A percentile compares a stretch with the other conserved stretches of the same genome.
phyloP scores from a whole-genome alignment of 345 rosid species.

The Eucalyptus camaldulensis region DNA sequence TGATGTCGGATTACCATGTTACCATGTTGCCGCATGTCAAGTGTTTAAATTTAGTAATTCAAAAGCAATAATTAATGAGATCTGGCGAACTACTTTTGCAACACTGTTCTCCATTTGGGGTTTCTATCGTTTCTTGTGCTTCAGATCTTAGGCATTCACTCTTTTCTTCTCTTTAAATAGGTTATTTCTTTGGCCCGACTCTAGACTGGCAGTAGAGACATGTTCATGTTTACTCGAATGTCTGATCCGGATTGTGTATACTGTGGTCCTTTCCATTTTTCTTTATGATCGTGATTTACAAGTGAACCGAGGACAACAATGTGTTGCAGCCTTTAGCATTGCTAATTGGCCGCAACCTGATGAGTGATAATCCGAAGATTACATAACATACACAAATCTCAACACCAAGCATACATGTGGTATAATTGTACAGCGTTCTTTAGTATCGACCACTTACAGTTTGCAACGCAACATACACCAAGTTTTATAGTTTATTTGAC shows the following conservation, averaged over 20 bases:
- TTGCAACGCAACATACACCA: neutral
- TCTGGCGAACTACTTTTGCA: neutral
- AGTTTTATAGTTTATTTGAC: neutral
- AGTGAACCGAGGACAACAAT: neutral
- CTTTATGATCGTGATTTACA: neutral
- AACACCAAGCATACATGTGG: neutral
- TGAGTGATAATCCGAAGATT: neutral
- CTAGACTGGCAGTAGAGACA: neutral
- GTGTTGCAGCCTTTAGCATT: neutral
- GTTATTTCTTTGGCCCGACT: neutral
- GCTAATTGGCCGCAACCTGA: rapidly evolving
- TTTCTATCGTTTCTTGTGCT: neutral
- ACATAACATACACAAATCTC: neutral
- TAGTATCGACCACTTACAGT: neutral
- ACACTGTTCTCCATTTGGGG: neutral
- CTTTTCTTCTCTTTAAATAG: neutral
- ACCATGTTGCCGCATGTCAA: neutral
- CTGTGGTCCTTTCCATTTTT: neutral
- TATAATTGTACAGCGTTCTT: neutral
- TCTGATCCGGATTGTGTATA: neutral
- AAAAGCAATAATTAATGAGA: neutral
- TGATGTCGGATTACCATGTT: neutral
- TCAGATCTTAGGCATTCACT: neutral
- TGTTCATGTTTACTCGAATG: neutral
- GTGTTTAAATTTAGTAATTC: neutral